Percentiles rank a stretch among this genome's conserved stretches.
Conservation (phyloP, 2,329 filamentous ascomycete species). For the Pseudofabraea citricarpa region DNA sequence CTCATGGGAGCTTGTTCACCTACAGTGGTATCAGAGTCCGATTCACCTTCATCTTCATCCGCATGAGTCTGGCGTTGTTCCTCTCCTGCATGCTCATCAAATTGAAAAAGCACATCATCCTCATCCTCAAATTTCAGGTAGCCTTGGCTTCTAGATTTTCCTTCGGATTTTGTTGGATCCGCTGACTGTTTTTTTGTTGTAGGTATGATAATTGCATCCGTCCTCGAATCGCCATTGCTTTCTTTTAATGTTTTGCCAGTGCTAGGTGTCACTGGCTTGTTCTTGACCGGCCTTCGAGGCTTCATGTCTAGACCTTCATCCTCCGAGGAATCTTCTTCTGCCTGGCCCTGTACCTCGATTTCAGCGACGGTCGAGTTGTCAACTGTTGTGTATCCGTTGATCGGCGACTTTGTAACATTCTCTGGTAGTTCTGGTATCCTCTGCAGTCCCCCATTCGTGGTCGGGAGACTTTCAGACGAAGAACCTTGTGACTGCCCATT, state of each 20-base stretch:
- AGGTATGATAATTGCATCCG: too few relatives aligned
- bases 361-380: neutral
- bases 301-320: neutral
- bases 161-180: neutral
- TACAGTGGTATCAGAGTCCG: conserved; percentile 4
- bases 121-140: conserved; percentile 15
- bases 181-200: conserved; percentile 3
- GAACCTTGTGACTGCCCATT: neutral
- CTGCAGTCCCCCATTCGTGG: neutral
- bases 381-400: neutral
- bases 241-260: neutral
- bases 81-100: conserved; percentile 17
- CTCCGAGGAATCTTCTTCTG: neutral
- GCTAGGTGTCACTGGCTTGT: neutral
- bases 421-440: too few relatives aligned
- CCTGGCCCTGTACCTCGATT: neutral
- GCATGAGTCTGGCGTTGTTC: conserved; percentile 8
- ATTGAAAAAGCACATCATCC: conserved; percentile 21
- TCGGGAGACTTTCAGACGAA: neutral
- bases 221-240: neutral
- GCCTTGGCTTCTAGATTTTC: conserved; percentile 3
- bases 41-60: conserved; percentile 9
- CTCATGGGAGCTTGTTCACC: conserved; percentile 2
- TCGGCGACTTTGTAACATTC: neutral
- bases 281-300: neutral